Percentiles rank a stretch among this genome's conserved stretches.
These are phyloP conservation scores for Phenoliferia sp. DNA, from an alignment of 1,284 basidiomycete genomes.

Conservation along the genomic window DNA sequence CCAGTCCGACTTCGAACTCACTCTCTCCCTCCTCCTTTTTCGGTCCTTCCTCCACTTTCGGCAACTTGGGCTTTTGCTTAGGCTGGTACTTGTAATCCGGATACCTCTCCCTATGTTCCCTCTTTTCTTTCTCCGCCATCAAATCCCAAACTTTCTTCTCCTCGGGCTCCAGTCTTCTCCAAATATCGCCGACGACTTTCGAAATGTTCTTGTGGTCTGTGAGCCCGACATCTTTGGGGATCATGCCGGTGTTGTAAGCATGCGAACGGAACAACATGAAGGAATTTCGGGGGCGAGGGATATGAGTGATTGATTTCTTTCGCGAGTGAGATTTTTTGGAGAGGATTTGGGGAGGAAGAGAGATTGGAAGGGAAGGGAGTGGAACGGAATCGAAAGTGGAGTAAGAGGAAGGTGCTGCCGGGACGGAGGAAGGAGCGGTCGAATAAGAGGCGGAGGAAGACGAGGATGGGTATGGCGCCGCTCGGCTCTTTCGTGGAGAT, in stretches of 20 bases:
- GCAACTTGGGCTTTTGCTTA: slow-evolving; percentile 15
- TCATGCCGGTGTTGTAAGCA: slow-evolving; percentile 44
- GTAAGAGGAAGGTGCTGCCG: neutral
- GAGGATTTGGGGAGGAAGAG: neutral
- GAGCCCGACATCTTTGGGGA: slow-evolving; percentile 30
- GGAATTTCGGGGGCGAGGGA: slow-evolving; percentile 87
- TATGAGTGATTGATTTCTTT: slow-evolving; percentile 53
- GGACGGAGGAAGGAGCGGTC: neutral
- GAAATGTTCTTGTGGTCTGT: slow-evolving; percentile 39
- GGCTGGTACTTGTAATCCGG: slow-evolving; percentile 39
- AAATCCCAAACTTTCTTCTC: slow-evolving; percentile 38
- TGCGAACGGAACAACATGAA: slow-evolving; percentile 91
- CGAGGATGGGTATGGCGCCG: neutral
- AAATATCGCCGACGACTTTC: slow-evolving; percentile 37
- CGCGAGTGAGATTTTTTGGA: slow-evolving; percentile 3
- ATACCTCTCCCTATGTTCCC: slow-evolving; percentile 32
- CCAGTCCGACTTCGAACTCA: neutral
- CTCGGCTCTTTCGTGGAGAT: neutral
- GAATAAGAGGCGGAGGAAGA: neutral
- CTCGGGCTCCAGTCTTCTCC: slow-evolving; percentile 34
- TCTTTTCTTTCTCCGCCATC: slow-evolving; percentile 36
- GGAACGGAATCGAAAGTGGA: neutral
- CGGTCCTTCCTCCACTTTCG: neutral
- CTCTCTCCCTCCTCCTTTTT: neutral
- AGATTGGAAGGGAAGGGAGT: neutral